Base-by-base conservation (phyloP, 148 eudicot genomes). In the Vaccinium corymbosum region DNA sequence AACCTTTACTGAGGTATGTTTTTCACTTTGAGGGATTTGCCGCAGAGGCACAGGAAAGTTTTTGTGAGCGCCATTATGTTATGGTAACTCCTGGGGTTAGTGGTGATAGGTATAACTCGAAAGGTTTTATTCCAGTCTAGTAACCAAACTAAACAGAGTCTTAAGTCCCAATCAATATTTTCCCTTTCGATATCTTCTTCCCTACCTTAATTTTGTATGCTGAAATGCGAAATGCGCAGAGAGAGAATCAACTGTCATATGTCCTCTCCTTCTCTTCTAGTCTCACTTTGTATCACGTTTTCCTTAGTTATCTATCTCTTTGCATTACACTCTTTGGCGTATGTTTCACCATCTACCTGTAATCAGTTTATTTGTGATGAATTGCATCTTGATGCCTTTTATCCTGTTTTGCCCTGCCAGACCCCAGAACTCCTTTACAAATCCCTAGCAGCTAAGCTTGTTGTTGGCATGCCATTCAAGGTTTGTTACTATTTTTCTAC, bases 391-490 rank as follows among this genome's bases (percentile, higher is more conserved):
- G 29, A 76, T 22, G 52, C 17, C 86, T 66, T 25, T 49, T 75
- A 55, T 75, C 80, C 15, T 66, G n/a, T 82, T 80, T 49, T 29
- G 52, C 10, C 79, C 79, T 59, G 29, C 78, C 90, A 97, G 99
- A 87, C 90, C 19, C 99, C 98, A 79, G 99, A 97, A 88, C 91
- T 93, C 79, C 89, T 97, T 35, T 97, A 94, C 91, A 97, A 84
- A 86, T 94, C 97, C 27, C 88, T 97, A 46, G 98, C 97, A 84
- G 92, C 99, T 82, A 97, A 97, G 83, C 97, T 97, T 85, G 85
- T 88, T 32, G 93, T 97, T 82, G 98, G 99, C 79, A 97, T 97
- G 98, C 98, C 98, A 17, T 95, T 95, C 80, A 95, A 95, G 98
- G 98, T 95, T 82, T 55, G 78, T 81, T 87, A 20, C 59, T 50